Percentiles rank a stretch among this genome's conserved stretches.
Evolutionary conservation across 371 early-diverging fungal species (phyloP).

Genomic region (Haplosporangium sp.): DNA sequence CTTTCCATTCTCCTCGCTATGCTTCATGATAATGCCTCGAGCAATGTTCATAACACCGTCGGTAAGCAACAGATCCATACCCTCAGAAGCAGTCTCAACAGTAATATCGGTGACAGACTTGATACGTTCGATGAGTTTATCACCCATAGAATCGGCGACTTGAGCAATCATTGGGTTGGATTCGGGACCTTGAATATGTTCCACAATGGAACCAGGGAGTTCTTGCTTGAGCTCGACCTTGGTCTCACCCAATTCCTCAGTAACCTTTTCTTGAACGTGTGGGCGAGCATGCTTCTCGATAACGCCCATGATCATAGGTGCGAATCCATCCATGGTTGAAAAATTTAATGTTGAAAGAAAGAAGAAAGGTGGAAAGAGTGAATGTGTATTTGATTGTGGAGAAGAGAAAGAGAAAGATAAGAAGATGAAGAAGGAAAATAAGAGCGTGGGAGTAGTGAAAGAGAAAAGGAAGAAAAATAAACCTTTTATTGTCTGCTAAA

Average conservation of each 20-base stretch:
- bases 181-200: conserved; percentile 24
- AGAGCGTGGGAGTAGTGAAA: not conserved
- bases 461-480: not conserved
- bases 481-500: too few species aligned
- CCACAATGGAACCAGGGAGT: conserved; percentile 27
- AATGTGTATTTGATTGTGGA: not conserved
- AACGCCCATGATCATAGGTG: conserved; percentile 35
- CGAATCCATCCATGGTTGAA: conserved; percentile 29
- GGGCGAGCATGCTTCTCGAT: conserved; percentile 43
- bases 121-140: conserved; percentile 25
- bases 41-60: conserved; percentile 49
- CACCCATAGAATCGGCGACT: conserved; percentile 19
- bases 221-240: conserved; percentile 45
- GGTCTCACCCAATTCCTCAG: conserved; percentile 40
- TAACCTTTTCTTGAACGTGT: conserved; percentile 42
- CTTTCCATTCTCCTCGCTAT: conserved; percentile 11
- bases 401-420: not conserved
- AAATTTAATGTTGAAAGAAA: not conserved
- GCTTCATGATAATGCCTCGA: conserved; percentile 26
- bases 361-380: conserved; percentile 4
- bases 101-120: conserved; percentile 20
- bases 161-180: conserved; percentile 25
- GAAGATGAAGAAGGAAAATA: not conserved
- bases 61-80: conserved; percentile 45
- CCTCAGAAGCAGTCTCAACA: conserved; percentile 43